A percentile compares a stretch with the other conserved stretches of the same genome.
phyloP scores from a whole-genome alignment of 2,329 filamentous ascomycete species.

The Fusarium poae region DNA sequence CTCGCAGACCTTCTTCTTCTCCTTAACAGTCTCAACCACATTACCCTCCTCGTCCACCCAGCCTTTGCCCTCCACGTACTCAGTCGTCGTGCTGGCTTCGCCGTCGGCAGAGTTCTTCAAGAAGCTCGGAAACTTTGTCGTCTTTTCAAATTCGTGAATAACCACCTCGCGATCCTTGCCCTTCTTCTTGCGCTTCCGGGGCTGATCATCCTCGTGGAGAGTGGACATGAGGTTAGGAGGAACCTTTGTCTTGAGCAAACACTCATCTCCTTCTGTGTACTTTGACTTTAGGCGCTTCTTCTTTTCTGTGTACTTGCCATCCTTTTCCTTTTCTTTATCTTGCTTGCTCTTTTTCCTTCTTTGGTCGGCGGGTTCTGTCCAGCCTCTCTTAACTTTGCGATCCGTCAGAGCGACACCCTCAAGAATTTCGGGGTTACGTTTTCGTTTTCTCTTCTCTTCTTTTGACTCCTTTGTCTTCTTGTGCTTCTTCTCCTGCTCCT shows the following conservation, averaged over 20 bases:
- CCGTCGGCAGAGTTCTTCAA: conserved; percentile 66
- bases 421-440: conserved; percentile 65
- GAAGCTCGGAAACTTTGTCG: conserved; percentile 84
- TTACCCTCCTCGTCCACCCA: conserved; percentile 87
- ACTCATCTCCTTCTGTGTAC: conserved; percentile 83
- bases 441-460: conserved; percentile 62
- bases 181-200: conserved; percentile 72
- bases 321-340: conserved; percentile 59
- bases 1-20: conserved; percentile 52
- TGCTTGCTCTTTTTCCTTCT: conserved; percentile 63
- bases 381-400: conserved; percentile 88
- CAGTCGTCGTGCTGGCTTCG: conserved; percentile 57
- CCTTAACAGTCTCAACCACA: conserved; percentile 73
- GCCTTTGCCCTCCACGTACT: conserved; percentile 85
- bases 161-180: conserved; percentile 67
- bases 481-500: conserved; percentile 52
- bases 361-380: conserved; percentile 77
- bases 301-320: conserved; percentile 68
- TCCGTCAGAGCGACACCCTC: conserved; percentile 78
- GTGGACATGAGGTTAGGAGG: conserved; percentile 63
- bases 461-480: conserved; percentile 54
- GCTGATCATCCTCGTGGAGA: conserved; percentile 56
- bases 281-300: conserved; percentile 76
- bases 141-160: conserved; percentile 92
- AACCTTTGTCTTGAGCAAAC: conserved; percentile 85